These are phyloP conservation scores for Lentinus tigrinus DNA, from an alignment of 768 basidiomycete species.

Conservation along the genomic window DNA sequence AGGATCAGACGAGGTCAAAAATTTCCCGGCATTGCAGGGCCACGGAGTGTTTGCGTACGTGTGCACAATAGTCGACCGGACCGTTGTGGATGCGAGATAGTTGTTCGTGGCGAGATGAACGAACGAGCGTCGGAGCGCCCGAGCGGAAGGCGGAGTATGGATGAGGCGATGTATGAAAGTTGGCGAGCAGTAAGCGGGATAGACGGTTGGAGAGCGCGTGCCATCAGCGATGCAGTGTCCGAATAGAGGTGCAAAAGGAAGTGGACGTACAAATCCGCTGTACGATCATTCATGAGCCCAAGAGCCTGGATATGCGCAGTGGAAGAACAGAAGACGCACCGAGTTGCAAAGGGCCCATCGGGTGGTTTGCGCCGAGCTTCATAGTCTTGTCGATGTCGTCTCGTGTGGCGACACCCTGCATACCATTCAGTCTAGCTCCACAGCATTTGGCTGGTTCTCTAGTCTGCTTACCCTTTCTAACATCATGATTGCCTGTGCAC, in stretches of 20 bases:
- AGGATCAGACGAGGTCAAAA: conserved; percentile 1
- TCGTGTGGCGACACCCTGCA: conserved; percentile 82
- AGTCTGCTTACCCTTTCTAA: conserved; percentile 69
- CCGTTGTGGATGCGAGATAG: neutral
- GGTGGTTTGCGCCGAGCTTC: conserved; percentile 90
- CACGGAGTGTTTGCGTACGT: neutral
- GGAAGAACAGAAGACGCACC: conserved; percentile 40
- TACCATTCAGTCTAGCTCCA: neutral
- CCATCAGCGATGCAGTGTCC: conserved; percentile 6
- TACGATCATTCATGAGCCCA: neutral
- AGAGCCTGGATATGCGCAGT: neutral
- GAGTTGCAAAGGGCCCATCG: conserved; percentile 91
- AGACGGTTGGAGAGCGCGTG: neutral
- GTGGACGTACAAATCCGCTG: conserved; percentile 37
- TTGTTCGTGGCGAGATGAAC: neutral
- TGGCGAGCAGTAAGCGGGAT: neutral
- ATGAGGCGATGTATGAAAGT: neutral
- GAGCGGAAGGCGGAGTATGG: neutral
- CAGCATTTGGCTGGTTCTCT: neutral
- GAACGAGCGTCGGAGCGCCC: neutral
- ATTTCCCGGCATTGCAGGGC: neutral
- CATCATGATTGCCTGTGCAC: conserved; percentile 80
- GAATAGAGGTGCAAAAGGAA: conserved; percentile 5
- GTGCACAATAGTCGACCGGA: neutral
- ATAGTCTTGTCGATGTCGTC: conserved; percentile 97